Base-by-base conservation (phyloP, 805 yeast genomes). In the Cephaloascus albidus region DNA sequence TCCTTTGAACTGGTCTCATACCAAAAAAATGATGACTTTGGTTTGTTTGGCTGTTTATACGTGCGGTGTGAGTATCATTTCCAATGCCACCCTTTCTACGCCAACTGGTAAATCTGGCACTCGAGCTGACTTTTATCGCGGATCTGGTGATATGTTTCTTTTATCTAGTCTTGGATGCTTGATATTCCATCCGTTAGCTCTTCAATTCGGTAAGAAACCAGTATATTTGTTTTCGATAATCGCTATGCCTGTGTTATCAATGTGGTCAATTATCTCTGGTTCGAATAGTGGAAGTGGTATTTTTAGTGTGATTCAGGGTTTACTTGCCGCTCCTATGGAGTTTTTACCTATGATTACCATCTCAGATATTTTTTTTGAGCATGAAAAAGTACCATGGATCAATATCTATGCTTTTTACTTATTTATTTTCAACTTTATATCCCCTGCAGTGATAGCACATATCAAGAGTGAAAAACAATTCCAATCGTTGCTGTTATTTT, bases 1-100 rank as follows among this genome's bases (percentile, higher is more conserved):
- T 49, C 87, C 87, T 1, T 59, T 81, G 40, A 78, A 77, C 49
- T 81, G 87, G 87, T 40, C 73, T 1, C 54, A 49, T 18, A 44
- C 50, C 30, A 64, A 83, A 37, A 78, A 78, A 49, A 54, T 60
- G 55, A 35, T 71, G 28, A 66, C 70, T 33, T 57, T 73, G 38
- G 58, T 69, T 36, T 70, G 76, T 47, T 52, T 67, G 42, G 54
- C 64, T 28, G 60, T 68, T 4, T 49, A 42, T 20, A 63, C 68
- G 4, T 61, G 61, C 38, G 64, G 68, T 27, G 65, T 68, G 1
- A 78, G 78, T 38, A 55, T 66, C 38, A 64, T 70, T 19, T 55
- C 68, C 15, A 72, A 79, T 10, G 72, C 76, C 3, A 56, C 68
- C 37, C 67, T 66, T 43, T 67, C 74, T 8, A 63, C 69, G 16